Evolutionary conservation across 495 filamentous ascomycete species (phyloP).

Genomic region (Hypoxylon lienhwacheense): DNA sequence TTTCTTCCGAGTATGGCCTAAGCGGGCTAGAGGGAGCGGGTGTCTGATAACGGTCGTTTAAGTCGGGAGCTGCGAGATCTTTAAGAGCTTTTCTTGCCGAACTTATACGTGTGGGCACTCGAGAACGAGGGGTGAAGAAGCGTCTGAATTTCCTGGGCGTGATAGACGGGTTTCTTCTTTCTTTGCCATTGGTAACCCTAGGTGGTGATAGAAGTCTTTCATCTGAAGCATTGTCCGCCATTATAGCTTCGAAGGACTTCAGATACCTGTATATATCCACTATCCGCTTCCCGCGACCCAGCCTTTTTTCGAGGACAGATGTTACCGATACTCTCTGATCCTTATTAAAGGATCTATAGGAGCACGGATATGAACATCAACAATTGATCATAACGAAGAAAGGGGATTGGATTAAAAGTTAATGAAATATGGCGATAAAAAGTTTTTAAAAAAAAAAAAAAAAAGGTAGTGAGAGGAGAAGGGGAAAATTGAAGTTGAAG

Average conservation of each 20-base stretch:
- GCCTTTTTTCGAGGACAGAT: slow-evolving; percentile 13
- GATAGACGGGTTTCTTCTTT: slow-evolving; percentile 56
- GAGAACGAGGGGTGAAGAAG: slow-evolving; percentile 77
- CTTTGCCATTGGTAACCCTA: slow-evolving; percentile 42
- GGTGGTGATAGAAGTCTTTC: slow-evolving; percentile 43
- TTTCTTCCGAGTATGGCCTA: slow-evolving; percentile 42
- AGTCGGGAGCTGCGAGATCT: slow-evolving; percentile 66
- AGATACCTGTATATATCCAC: too few relatives aligned
- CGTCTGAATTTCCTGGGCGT: slow-evolving; percentile 74
- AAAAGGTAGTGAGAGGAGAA: background rate
- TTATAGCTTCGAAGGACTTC: slow-evolving; percentile 14
- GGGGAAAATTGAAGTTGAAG: slow-evolving; percentile 5
- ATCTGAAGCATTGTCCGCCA: slow-evolving; percentile 15
- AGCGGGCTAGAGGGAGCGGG: slow-evolving; percentile 49
- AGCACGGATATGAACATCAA: background rate
- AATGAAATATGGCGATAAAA: slow-evolving; percentile 1
- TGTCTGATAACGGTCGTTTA: slow-evolving; percentile 58
- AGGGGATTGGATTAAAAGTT: too few relatives aligned
- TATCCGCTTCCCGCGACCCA: too few relatives aligned
- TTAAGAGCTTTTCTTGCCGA: slow-evolving; percentile 65
- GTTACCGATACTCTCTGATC: slow-evolving; percentile 1
- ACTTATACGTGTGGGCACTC: slow-evolving; percentile 49
- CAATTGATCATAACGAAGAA: slow-evolving; percentile 4
- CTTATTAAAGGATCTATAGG: slow-evolving; percentile 2
- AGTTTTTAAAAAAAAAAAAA: slow-evolving; percentile 9